Evolutionary conservation across 805 yeast species (phyloP), one percentile per base, ranked within the genome.

Genomic region (Ogataea corticis): DNA sequence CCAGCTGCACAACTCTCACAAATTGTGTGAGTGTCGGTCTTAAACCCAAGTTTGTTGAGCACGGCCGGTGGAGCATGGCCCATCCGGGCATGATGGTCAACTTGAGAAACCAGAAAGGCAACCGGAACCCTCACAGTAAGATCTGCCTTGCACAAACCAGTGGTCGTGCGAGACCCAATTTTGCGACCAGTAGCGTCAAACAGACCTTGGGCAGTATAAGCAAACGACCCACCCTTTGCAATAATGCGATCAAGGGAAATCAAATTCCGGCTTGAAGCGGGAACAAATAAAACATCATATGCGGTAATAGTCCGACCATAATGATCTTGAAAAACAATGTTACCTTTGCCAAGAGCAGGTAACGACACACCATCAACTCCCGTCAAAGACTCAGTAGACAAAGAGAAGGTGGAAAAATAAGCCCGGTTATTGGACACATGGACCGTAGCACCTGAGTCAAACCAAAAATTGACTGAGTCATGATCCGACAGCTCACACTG

Each of bases 271-370:
- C 39, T 3, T n/a, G 39, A 28, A n/a, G 3, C 19, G 3, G 39
- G 39, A 23, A 36, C 18, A 36, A 7, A 14, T n/a, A 36, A 14
- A 14, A 36, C 39, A 27, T 25, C 39, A 15, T 23, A 6, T 6
- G 13, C 19, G 21, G 39, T 36, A 25, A 36, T 36, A 27, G 30
- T 27, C 31, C 31, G 31, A n/a, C 31, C 39, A 36, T 23, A 25
- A 14, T 11, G 30, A 25, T 36, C 39, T 25, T 28, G 4, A 23
- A 36, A 36, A 36, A 25, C 19, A 36, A n/a, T 36, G 31, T 36
- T 25, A 36, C 39, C 39, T 25, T 25, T 27, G 39, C 39, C 39
- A 25, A 23, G 39, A 25, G 38, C 29, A 23, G 39, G 39, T 23
- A 36, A 36, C 13, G 39, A 16, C 18, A 19, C 31, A 27, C 31